Evolutionary conservation across 78 protist genomes (phyloP).

Genomic region (Andalucia godoyi): DNA sequence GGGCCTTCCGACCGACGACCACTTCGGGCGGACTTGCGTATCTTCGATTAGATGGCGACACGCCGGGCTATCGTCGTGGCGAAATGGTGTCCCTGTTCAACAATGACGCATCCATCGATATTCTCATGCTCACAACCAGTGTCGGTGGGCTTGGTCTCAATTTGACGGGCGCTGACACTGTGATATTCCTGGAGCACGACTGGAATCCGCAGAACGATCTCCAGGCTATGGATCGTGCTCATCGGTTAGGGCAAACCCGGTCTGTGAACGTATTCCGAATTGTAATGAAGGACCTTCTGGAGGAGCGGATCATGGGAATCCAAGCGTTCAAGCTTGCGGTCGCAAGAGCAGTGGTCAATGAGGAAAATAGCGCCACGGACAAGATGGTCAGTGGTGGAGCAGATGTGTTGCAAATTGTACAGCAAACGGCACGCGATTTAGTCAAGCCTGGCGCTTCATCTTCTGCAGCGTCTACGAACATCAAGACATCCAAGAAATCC

Average conservation of each 20-base stretch:
- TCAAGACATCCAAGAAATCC: no score
- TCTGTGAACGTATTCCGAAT: conserved; percentile 90
- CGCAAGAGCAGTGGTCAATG: conserved; percentile 63
- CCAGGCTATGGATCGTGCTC: conserved; percentile 95
- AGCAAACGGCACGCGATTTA: no score
- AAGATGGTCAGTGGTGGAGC: no score
- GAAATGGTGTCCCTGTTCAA: conserved; percentile 70
- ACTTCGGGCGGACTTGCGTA: not conserved
- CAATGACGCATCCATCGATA: conserved; percentile 73
- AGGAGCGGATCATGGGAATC: conserved; percentile 88
- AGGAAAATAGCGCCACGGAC: no score
- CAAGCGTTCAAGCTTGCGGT: conserved; percentile 75
- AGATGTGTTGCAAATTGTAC: no score
- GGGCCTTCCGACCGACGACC: no score
- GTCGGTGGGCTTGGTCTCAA: conserved; percentile 97
- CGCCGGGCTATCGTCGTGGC: conserved; percentile 18
- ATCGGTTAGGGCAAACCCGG: conserved; percentile 86
- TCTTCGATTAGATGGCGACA: not conserved
- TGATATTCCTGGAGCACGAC: conserved; percentile 91
- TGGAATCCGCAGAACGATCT: conserved; percentile 95
- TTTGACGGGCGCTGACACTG: conserved; percentile 94
- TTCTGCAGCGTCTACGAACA: no score
- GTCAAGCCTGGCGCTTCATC: no score
- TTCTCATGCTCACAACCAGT: conserved; percentile 84
- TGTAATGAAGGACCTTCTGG: conserved; percentile 72